Conservation (phyloP, 1,139 yeast species). For the Candida glucosophila region DNA sequence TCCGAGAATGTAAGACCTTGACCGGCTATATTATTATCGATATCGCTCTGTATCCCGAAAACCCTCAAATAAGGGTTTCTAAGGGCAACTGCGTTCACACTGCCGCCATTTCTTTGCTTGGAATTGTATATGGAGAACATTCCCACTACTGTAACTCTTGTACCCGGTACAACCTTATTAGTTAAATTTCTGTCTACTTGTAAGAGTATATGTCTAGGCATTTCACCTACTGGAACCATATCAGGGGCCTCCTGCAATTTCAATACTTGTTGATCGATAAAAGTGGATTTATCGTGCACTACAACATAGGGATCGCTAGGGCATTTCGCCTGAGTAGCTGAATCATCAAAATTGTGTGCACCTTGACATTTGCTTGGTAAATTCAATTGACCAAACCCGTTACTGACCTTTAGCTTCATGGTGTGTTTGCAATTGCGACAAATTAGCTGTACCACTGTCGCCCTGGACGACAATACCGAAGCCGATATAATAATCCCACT, state of each 20-base stretch:
- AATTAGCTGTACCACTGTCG: conserved; percentile 74
- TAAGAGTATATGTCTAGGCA: conserved; percentile 89
- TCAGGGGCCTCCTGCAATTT: conserved; percentile 96
- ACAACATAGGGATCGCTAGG: conserved; percentile 90
- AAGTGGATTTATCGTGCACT: conserved; percentile 85
- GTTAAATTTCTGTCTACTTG: conserved; percentile 88
- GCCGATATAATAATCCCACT: conserved; percentile 93
- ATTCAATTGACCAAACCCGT: conserved; percentile 73
- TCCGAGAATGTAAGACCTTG: conserved; percentile 70
- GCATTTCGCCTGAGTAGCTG: conserved; percentile 54
- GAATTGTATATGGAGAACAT: conserved; percentile 82
- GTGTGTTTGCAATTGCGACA: conserved; percentile 87
- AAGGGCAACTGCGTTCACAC: conserved; percentile 63
- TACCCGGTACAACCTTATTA: conserved; percentile 90
- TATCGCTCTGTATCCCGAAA: conserved; percentile 77
- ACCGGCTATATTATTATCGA: conserved; percentile 58
- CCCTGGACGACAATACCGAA: conserved; percentile 81
- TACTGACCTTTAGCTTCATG: conserved; percentile 51
- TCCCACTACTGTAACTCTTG: conserved; percentile 86
- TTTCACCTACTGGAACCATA: conserved; percentile 97
- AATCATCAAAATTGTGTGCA: conserved; percentile 39
- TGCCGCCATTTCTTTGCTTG: conserved; percentile 30
- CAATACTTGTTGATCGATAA: conserved; percentile 89
- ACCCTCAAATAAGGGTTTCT: conserved; percentile 87
- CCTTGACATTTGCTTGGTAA: conserved; percentile 74